A percentile compares a stretch with the other conserved stretches of the same genome.
Evolutionary conservation across 225 moss, liverwort and hornwort genomes (phyloP).

Genomic region (Pseudisothecium myosuroides): DNA sequence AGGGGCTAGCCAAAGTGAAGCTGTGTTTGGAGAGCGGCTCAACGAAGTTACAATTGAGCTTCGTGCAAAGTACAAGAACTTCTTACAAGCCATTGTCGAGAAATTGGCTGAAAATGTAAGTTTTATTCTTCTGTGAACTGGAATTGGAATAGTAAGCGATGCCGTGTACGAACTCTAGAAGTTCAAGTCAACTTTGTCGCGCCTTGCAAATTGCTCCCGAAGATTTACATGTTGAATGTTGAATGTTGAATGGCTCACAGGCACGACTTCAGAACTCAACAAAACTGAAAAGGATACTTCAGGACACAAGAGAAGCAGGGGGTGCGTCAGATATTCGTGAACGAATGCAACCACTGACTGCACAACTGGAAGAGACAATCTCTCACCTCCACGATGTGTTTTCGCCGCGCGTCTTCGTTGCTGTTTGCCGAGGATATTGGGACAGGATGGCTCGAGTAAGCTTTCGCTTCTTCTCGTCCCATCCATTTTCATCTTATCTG

Average conservation of each 20-base stretch:
- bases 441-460: constrained; percentile 93
- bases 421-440: constrained; percentile 97
- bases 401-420: constrained; percentile 91
- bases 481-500: background rate
- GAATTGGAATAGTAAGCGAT: background rate
- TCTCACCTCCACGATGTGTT: constrained; percentile 93
- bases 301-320: constrained; percentile 90
- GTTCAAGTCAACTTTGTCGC: background rate
- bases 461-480: background rate
- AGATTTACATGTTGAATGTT: background rate
- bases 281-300: constrained; percentile 88
- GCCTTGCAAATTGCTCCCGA: background rate
- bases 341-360: constrained; percentile 88
- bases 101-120: constrained; percentile 90
- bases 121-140: background rate
- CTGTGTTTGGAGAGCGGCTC: constrained; percentile 76
- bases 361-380: constrained; percentile 81
- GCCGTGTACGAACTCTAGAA: background rate
- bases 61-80: constrained; percentile 94
- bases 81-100: constrained; percentile 88
- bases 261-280: constrained; percentile 82
- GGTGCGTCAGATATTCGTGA: constrained; percentile 93
- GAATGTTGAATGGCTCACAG: constrained; percentile 18
- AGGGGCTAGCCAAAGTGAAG: constrained; percentile 44
- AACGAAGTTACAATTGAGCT: constrained; percentile 98